Evolutionary conservation across 1,139 yeast genomes (phyloP).

Genomic region (Wickerhamomyces sp.): DNA sequence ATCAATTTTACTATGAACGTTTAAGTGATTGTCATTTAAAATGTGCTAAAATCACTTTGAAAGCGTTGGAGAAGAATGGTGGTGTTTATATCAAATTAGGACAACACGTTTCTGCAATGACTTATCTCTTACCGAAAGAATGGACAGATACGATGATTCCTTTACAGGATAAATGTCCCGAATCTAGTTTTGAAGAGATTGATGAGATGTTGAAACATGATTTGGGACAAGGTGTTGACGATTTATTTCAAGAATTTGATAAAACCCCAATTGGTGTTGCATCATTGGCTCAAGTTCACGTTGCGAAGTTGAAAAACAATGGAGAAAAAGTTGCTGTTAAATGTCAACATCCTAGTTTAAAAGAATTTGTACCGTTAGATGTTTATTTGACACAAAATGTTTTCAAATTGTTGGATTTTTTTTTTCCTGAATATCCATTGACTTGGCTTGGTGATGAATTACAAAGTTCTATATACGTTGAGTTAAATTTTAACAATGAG

Average conservation of each 20-base stretch:
- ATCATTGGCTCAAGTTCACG: slow-evolving; percentile 91
- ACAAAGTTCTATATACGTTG: slow-evolving; percentile 79
- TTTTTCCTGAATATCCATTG: slow-evolving; percentile 90
- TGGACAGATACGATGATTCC: slow-evolving; percentile 97
- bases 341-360: slow-evolving; percentile 86
- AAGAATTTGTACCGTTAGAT: slow-evolving; percentile 88
- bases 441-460: slow-evolving; percentile 93
- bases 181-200: slow-evolving; percentile 67
- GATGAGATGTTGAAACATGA: slow-evolving; percentile 61
- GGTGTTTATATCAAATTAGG: slow-evolving; percentile 93
- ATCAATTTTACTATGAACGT: slow-evolving; percentile 49
- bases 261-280: slow-evolving; percentile 89
- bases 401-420: slow-evolving; percentile 65
- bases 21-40: slow-evolving; percentile 58
- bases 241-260: slow-evolving; percentile 62
- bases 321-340: slow-evolving; percentile 88
- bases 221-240: slow-evolving; percentile 57
- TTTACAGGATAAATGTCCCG: slow-evolving; percentile 86
- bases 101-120: slow-evolving; percentile 88
- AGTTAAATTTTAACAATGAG: slow-evolving; percentile 81
- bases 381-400: slow-evolving; percentile 72
- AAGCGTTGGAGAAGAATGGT: slow-evolving; percentile 80
- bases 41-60: slow-evolving; percentile 76
- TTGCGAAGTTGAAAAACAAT: slow-evolving; percentile 53
- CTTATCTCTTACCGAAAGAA: slow-evolving; percentile 83